Conservation (phyloP, 1,139 yeast species). For the Yamadazyma kanchanaburiensis region DNA sequence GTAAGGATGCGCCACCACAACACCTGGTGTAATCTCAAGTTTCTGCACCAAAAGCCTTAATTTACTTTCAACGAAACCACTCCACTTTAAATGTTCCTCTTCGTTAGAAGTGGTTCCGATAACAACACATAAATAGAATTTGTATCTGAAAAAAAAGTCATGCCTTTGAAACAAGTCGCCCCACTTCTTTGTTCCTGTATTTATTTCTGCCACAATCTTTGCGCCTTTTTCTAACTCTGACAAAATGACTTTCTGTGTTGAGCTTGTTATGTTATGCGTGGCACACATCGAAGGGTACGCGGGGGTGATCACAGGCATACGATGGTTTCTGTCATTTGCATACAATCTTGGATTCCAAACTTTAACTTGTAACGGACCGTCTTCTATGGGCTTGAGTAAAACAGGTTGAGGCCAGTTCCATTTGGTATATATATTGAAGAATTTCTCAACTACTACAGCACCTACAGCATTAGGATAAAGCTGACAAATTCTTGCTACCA, state of each 20-base stretch:
- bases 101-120: conserved; percentile 69
- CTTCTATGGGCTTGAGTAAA: conserved; percentile 84
- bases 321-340: conserved; percentile 81
- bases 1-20: conserved; percentile 85
- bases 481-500: conserved; percentile 95
- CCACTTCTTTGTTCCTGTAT: conserved; percentile 66
- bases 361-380: conserved; percentile 92
- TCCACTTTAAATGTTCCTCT: conserved; percentile 80
- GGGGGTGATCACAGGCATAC: conserved; percentile 99
- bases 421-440: conserved; percentile 77
- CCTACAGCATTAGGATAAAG: conserved; percentile 94
- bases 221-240: conserved; percentile 74
- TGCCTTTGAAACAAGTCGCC: conserved; percentile 71
- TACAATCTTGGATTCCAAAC: conserved; percentile 96
- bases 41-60: conserved; percentile 77
- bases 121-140: conserved; percentile 78
- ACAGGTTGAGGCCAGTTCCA: conserved; percentile 99
- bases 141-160: conserved; percentile 76
- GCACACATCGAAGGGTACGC: conserved; percentile 99
- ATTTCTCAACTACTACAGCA: conserved; percentile 83
- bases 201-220: conserved; percentile 67
- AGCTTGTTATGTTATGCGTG: conserved; percentile 87
- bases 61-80: conserved; percentile 90
- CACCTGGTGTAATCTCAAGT: conserved; percentile 71
- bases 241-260: conserved; percentile 80